These are phyloP conservation scores for Plasmodium adleri DNA, from an alignment of 169 alveolate genomes.

Conservation along the genomic window DNA sequence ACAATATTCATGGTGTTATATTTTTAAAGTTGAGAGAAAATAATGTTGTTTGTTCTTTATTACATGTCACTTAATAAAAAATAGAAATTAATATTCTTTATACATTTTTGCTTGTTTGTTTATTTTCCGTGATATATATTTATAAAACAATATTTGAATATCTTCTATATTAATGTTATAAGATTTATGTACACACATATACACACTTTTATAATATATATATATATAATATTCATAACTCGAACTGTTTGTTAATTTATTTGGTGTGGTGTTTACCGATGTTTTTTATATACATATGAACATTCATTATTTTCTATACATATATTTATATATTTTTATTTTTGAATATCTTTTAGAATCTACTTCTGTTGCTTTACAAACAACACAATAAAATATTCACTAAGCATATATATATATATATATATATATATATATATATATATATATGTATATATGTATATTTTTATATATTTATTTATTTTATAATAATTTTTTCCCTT, in stretches of 20 bases:
- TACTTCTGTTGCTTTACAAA: slow-evolving; percentile 14
- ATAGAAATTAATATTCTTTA: too few species aligned
- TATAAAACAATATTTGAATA: slow-evolving; percentile 24
- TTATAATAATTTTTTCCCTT: too few species aligned
- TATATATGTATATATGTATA: too few species aligned
- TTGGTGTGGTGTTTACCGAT: slow-evolving; percentile 68
- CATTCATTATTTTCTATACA: slow-evolving; percentile 13
- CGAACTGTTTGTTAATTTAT: slow-evolving; percentile 55
- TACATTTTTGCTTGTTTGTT: slow-evolving; percentile 72
- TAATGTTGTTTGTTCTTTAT: not conserved
- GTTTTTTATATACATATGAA: slow-evolving; percentile 24
- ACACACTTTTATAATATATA: not conserved
- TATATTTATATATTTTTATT: slow-evolving; percentile 19
- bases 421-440: too few species aligned
- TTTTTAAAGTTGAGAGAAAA: slow-evolving; percentile 17
- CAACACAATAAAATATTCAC: slow-evolving; percentile 11
- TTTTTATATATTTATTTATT: not conserved
- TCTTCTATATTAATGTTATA: not conserved
- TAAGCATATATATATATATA: too few species aligned
- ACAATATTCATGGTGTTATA: slow-evolving; percentile 9
- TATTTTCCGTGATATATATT: slow-evolving; percentile 45
- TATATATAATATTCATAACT: not conserved
- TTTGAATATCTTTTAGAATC: not conserved
- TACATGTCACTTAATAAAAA: slow-evolving; percentile 9
- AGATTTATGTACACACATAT: slow-evolving; percentile 5